These are phyloP conservation scores for Pythium biforme DNA, from an alignment of 352 stramenopile species.

Conservation along the genomic window DNA sequence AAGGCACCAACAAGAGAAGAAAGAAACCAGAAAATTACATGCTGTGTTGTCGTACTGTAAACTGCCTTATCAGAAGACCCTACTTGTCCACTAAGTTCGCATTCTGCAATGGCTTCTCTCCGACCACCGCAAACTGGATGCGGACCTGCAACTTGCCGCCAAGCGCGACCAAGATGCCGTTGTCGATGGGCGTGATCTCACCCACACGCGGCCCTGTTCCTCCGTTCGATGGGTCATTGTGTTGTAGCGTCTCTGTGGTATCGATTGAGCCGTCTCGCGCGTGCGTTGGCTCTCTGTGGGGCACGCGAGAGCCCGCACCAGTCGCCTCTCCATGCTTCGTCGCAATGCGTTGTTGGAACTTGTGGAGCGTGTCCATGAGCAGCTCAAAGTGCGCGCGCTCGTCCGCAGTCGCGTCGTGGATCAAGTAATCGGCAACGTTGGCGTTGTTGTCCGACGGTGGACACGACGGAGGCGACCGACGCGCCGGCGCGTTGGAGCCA, in stretches of 20 bases:
- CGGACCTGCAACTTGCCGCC: conserved; percentile 39
- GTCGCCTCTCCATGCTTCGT: background rate
- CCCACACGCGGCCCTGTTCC: background rate
- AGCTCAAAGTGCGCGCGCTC: conserved; percentile 57
- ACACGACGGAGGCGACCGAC: no score
- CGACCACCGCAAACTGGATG: conserved; percentile 49
- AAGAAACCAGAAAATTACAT: conserved; percentile 12
- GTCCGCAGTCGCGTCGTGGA: conserved; percentile 35
- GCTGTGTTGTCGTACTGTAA: background rate
- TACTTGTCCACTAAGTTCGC: conserved; percentile 9
- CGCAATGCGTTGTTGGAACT: conserved; percentile 33
- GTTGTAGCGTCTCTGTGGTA: background rate
- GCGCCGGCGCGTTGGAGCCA: background rate
- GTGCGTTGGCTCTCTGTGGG: background rate
- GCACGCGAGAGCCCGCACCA: background rate
- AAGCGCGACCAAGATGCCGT: conserved; percentile 38
- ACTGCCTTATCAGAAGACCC: background rate
- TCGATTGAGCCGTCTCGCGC: background rate
- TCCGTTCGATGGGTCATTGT: background rate
- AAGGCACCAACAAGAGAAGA: background rate
- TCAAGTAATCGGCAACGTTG: conserved; percentile 52
- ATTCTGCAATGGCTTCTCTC: no score
- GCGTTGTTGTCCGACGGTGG: background rate
- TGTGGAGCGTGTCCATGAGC: conserved; percentile 53
- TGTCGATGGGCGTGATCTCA: conserved; percentile 28